phyloP scores from a whole-genome alignment of 2,329 filamentous ascomycete species.

The Aspergillus glaucus region DNA sequence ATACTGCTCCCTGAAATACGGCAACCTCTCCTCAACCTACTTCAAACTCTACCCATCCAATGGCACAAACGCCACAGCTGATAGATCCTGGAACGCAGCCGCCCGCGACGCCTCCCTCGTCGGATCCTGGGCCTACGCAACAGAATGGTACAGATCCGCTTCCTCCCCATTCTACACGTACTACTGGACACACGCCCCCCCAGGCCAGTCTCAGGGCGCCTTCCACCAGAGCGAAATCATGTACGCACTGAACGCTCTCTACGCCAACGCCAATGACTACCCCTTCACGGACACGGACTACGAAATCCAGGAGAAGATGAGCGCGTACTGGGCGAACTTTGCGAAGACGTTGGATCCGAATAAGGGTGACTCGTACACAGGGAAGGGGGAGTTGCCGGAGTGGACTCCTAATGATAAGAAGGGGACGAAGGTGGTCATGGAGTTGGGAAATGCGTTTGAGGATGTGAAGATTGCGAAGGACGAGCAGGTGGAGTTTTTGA shows the following conservation, averaged over 20 bases:
- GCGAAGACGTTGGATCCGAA: conserved; percentile 27
- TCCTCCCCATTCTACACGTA: conserved; percentile 28
- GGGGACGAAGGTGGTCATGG: not conserved
- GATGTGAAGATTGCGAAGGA: not conserved
- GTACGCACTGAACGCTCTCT: conserved; percentile 34
- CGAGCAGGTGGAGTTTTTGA: not conserved
- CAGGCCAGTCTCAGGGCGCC: conserved; percentile 29
- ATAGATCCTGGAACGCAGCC: conserved; percentile 20
- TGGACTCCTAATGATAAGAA: not conserved
- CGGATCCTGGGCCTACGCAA: conserved; percentile 24
- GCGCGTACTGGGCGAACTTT: conserved; percentile 31
- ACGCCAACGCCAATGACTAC: conserved; percentile 14
- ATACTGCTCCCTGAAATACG: conserved; percentile 27
- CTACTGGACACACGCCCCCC: conserved; percentile 32
- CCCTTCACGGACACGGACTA: conserved; percentile 21
- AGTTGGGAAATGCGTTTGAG: not conserved
- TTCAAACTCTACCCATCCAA: conserved; percentile 23
- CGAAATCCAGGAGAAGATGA: conserved; percentile 23
- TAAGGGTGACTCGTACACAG: not conserved
- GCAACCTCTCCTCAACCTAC: conserved; percentile 17
- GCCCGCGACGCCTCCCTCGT: conserved; percentile 19
- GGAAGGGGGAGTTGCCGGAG: not conserved
- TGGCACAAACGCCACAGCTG: conserved; percentile 14
- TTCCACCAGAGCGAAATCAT: conserved; percentile 36
- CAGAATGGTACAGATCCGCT: conserved; percentile 21